Percentiles rank a stretch among this genome's conserved stretches.
These are phyloP conservation scores for Umbellularia californica DNA, from an alignment of 164 flowering plant species.

Conservation along the genomic window DNA sequence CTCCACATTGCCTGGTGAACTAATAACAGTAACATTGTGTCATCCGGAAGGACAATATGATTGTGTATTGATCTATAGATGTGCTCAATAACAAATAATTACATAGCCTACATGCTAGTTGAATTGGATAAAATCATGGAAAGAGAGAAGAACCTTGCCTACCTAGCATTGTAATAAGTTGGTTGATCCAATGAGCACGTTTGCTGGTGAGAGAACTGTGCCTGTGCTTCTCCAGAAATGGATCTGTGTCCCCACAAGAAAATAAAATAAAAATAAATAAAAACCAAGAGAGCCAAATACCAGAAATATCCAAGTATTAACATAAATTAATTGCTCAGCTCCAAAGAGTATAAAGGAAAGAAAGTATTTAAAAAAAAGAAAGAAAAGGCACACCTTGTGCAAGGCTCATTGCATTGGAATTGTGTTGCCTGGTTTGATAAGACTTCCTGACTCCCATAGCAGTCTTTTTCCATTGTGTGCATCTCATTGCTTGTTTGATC, in stretches of 20 bases:
- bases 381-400: conserved; percentile 29
- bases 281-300: neutral
- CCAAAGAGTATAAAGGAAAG: neutral
- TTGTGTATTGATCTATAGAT: no score
- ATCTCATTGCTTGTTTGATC: conserved; percentile 19
- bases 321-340: neutral
- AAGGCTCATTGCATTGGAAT: conserved; percentile 19
- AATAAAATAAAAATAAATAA: neutral
- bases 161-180: conserved; percentile 49
- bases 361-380: neutral
- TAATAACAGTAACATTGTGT: no score
- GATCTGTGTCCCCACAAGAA: conserved; percentile 14
- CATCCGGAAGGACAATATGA: no score
- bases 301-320: neutral
- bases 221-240: conserved; percentile 28
- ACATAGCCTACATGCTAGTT: neutral
- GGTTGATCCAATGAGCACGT: conserved; percentile 30
- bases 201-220: conserved; percentile 32
- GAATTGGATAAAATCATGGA: neutral
- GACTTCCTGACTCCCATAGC: conserved; percentile 17
- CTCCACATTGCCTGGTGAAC: no score
- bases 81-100: no score
- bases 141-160: neutral
- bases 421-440: conserved; percentile 21
- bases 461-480: conserved; percentile 19